These are phyloP conservation scores for Daucus carota DNA, from an alignment of 129 eudicot genomes.

Conservation along the genomic window DNA sequence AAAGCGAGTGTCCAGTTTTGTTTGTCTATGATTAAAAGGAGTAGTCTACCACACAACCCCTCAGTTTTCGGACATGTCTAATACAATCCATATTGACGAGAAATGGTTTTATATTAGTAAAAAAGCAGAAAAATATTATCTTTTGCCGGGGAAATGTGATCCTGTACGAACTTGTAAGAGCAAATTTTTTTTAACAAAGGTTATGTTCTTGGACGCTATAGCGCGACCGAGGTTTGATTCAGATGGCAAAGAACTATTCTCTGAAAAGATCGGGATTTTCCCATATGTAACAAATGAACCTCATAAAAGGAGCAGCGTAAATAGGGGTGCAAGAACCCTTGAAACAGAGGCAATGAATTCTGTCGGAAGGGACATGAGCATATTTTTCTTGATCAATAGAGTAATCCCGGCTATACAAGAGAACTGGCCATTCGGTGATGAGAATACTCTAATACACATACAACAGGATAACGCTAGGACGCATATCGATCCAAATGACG, in stretches of 20 bases:
- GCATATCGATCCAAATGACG: neutral
- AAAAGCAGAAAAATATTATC: too few species aligned
- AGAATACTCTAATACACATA: neutral
- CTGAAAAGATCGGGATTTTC: neutral
- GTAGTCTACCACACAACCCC: too few species aligned
- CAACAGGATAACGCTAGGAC: conserved; percentile 9
- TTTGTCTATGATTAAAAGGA: too few species aligned
- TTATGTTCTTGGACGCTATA: neutral
- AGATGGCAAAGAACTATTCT: neutral
- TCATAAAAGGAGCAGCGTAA: neutral
- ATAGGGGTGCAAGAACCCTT: neutral
- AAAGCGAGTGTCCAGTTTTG: too few species aligned
- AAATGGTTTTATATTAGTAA: too few species aligned
- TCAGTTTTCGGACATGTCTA: too few species aligned
- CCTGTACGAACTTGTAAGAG: too few species aligned
- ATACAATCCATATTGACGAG: too few species aligned
- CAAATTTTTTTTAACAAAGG: too few species aligned
- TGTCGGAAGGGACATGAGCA: neutral
- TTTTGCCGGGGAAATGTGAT: too few species aligned
- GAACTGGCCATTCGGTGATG: neutral
- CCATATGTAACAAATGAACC: neutral
- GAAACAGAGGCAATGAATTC: neutral
- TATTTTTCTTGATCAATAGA: neutral
- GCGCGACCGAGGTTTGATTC: neutral
- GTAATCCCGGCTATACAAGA: neutral